These are phyloP conservation scores for Aspergillus brasiliensis DNA, from an alignment of 2,329 filamentous ascomycete genomes.

Conservation along the genomic window DNA sequence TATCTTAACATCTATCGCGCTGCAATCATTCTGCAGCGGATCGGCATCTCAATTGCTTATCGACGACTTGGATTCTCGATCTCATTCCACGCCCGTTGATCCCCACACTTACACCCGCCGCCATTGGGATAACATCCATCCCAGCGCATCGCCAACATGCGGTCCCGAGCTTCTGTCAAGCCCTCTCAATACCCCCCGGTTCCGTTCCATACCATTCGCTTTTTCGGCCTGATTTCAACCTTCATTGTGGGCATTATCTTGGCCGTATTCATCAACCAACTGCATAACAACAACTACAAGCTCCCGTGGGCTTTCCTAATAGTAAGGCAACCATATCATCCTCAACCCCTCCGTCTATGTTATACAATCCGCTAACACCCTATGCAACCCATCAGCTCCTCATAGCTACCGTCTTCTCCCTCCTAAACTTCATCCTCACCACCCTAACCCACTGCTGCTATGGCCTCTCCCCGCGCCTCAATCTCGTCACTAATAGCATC, in stretches of 20 bases:
- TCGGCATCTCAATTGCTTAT: neutral
- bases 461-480: slow-evolving; percentile 56
- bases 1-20: neutral
- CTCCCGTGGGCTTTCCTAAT: slow-evolving; percentile 63
- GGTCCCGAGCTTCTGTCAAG: slow-evolving; percentile 32
- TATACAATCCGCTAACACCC: slow-evolving; percentile 5
- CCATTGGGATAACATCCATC: neutral
- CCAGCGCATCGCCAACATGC: slow-evolving; percentile 27
- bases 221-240: slow-evolving; percentile 52
- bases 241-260: slow-evolving; percentile 58
- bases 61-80: neutral
- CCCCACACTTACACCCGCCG: neutral
- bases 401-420: slow-evolving; percentile 53
- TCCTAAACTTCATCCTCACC: slow-evolving; percentile 52
- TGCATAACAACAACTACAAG: slow-evolving; percentile 54
- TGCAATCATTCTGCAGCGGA: neutral
- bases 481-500: slow-evolving; percentile 52
- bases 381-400: slow-evolving; percentile 47
- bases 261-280: slow-evolving; percentile 58
- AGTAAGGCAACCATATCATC: slow-evolving; percentile 40
- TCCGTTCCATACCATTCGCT: slow-evolving; percentile 44
- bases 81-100: neutral
- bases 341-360: neutral
- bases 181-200: slow-evolving; percentile 44
- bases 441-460: slow-evolving; percentile 54